Conservation (phyloP, 2,329 filamentous ascomycete genomes). For the Raffaelea albimanens region DNA sequence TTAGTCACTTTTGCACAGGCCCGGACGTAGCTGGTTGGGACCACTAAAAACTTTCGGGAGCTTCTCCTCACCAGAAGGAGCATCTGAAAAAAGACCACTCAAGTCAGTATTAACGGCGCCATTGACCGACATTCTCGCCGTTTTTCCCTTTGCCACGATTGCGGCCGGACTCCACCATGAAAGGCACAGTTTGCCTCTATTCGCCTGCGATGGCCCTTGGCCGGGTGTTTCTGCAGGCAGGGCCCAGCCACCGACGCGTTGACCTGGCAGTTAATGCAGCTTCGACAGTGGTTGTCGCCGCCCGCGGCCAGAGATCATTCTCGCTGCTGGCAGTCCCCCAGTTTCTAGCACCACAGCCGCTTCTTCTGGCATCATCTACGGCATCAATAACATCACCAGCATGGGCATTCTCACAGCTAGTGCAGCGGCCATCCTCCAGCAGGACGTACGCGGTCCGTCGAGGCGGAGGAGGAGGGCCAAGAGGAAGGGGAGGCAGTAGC, state of each 20-base stretch:
- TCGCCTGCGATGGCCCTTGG: conserved; percentile 36
- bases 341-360: not conserved
- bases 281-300: not conserved
- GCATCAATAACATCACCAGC: not conserved
- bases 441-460: too few relatives aligned
- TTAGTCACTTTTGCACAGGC: not conserved
- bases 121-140: too few relatives aligned
- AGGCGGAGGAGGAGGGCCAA: too few relatives aligned
- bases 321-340: not conserved
- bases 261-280: not conserved
- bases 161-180: conserved; percentile 22
- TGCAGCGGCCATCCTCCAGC: too few relatives aligned
- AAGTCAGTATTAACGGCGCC: too few relatives aligned
- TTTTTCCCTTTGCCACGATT: too few relatives aligned
- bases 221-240: conserved; percentile 27
- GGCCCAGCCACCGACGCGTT: not conserved
- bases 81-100: too few relatives aligned
- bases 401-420: not conserved
- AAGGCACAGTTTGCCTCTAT: conserved; percentile 27
- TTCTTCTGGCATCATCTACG: too few relatives aligned
- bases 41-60: too few relatives aligned
- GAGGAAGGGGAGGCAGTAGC: not conserved
- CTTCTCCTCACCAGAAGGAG: too few relatives aligned
- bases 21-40: too few relatives aligned
- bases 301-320: not conserved